These are phyloP conservation scores for Pestalotiopsis sp. DNA, from an alignment of 2,329 filamentous ascomycete genomes.

Conservation along the genomic window DNA sequence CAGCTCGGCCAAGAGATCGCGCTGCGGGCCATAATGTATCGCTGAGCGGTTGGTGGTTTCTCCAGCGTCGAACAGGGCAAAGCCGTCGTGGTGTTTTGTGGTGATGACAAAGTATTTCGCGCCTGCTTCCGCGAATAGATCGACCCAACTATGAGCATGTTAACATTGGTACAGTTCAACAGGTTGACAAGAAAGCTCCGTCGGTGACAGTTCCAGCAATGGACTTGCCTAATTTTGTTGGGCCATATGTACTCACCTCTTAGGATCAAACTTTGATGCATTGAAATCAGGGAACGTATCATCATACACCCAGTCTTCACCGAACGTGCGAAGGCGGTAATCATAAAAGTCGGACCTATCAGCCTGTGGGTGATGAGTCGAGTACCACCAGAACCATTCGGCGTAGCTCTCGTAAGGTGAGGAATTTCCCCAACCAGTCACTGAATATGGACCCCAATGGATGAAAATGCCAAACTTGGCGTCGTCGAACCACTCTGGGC, in stretches of 20 bases:
- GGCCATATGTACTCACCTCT: conserved; percentile 43
- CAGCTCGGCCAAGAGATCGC: conserved; percentile 39
- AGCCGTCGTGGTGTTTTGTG: conserved; percentile 45
- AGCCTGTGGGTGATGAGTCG: conserved; percentile 38
- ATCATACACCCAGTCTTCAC: conserved; percentile 50
- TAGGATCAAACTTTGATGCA: conserved; percentile 46
- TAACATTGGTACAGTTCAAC: conserved; percentile 17
- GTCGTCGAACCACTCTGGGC: conserved; percentile 52
- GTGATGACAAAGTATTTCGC: conserved; percentile 42
- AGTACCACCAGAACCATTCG: conserved; percentile 51
- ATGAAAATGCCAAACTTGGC: conserved; percentile 60
- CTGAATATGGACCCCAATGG: conserved; percentile 56
- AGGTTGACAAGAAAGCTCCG: background rate
- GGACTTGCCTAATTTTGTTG: background rate
- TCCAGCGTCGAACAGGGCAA: conserved; percentile 38
- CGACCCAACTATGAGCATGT: conserved; percentile 25
- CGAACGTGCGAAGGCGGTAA: conserved; percentile 49
- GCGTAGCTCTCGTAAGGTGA: conserved; percentile 36
- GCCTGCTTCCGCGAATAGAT: conserved; percentile 29
- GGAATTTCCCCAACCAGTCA: conserved; percentile 46
- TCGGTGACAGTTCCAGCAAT: background rate
- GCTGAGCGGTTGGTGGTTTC: conserved; percentile 36
- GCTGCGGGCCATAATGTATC: conserved; percentile 37
- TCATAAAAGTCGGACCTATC: conserved; percentile 42
- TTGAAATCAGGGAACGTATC: conserved; percentile 55